These are phyloP conservation scores for Nothophoma quercina DNA, from an alignment of 2,329 filamentous ascomycete genomes.

Conservation along the genomic window DNA sequence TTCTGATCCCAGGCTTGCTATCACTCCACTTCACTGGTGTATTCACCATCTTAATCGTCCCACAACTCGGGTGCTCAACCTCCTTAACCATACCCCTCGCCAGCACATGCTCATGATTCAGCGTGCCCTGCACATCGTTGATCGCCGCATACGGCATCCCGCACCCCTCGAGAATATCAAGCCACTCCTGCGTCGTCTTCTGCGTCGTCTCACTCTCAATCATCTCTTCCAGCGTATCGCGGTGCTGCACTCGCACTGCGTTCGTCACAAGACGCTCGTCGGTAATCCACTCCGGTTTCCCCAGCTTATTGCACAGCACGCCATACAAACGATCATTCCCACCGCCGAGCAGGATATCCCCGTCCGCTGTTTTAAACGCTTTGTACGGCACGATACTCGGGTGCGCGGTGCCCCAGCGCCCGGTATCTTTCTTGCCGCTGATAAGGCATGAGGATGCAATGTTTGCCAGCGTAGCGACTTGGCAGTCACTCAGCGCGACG, in stretches of 20 bases:
- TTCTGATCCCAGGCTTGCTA: slow-evolving; percentile 76
- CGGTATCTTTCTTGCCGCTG: slow-evolving; percentile 84
- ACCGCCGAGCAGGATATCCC: slow-evolving; percentile 69
- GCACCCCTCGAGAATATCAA: slow-evolving; percentile 83
- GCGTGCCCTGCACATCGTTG: slow-evolving; percentile 86
- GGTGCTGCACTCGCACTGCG: slow-evolving; percentile 68
- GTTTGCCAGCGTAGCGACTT: slow-evolving; percentile 93
- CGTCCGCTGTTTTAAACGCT: slow-evolving; percentile 73
- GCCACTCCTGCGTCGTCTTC: slow-evolving; percentile 87
- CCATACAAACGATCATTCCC: slow-evolving; percentile 70
- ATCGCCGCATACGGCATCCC: slow-evolving; percentile 95
- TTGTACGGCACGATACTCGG: slow-evolving; percentile 97
- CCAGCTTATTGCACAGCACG: slow-evolving; percentile 64
- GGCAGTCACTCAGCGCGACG: slow-evolving; percentile 88
- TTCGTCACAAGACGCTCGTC: slow-evolving; percentile 68
- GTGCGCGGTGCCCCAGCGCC: slow-evolving; percentile 95
- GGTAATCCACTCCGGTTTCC: slow-evolving; percentile 64
- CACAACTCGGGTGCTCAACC: slow-evolving; percentile 82
- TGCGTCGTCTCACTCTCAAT: slow-evolving; percentile 79
- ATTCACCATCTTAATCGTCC: slow-evolving; percentile 87
- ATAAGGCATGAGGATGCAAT: slow-evolving; percentile 92
- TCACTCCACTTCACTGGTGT: slow-evolving; percentile 95
- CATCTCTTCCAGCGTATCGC: slow-evolving; percentile 76
- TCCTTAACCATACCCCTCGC: slow-evolving; percentile 91
- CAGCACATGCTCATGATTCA: slow-evolving; percentile 80